These are phyloP conservation scores for Pyrus hybrid DNA, from an alignment of 331 rosid genomes.

Conservation along the genomic window DNA sequence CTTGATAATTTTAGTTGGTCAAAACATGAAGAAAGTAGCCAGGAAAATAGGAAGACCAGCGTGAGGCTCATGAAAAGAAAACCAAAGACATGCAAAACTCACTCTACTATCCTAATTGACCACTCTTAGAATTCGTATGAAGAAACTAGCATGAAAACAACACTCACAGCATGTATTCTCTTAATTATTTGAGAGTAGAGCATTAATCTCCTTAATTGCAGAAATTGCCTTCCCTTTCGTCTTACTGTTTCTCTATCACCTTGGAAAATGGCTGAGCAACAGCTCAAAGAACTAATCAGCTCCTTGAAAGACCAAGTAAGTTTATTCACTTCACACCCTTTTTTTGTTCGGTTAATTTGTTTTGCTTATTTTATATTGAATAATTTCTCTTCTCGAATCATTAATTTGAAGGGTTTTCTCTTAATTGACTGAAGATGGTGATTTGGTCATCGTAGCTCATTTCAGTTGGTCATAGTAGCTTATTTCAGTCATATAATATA, in stretches of 20 bases:
- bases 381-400: too few species aligned
- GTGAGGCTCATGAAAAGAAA: background rate
- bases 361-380: background rate
- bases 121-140: too few species aligned
- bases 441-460: too few species aligned
- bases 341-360: background rate
- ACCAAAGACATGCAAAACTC: background rate
- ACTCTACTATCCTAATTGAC: background rate
- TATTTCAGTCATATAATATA: too few species aligned
- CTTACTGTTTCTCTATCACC: background rate
- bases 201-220: too few species aligned
- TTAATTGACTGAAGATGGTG: too few species aligned
- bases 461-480: too few species aligned
- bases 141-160: background rate
- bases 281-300: background rate
- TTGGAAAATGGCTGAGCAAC: background rate
- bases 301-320: background rate
- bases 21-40: background rate
- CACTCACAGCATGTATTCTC: too few species aligned
- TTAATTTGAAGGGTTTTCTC: too few species aligned
- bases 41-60: background rate
- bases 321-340: background rate
- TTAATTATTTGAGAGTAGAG: too few species aligned
- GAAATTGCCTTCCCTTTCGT: background rate
- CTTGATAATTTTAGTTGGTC: too few species aligned